A percentile compares a stretch with the other conserved stretches of the same genome.
phyloP scores from a whole-genome alignment of 345 rosid genomes.

The Xanthoceras sorbifolium region DNA sequence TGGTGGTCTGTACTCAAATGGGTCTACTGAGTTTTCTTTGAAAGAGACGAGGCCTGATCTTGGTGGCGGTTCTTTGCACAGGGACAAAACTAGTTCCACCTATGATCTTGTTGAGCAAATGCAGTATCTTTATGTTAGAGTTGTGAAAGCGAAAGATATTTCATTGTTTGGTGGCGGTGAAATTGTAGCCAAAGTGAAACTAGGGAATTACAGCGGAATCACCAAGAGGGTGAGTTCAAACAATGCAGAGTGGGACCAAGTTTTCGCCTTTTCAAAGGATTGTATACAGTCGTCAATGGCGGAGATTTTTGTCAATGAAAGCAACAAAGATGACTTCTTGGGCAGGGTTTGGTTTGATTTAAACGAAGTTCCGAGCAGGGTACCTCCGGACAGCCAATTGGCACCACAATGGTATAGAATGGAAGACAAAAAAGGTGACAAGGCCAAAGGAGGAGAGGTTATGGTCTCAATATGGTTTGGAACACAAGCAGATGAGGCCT shows the following conservation, averaged over 20 bases:
- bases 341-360: constrained; percentile 72
- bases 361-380: constrained; percentile 62
- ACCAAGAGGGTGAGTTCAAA: constrained; percentile 50
- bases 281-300: constrained; percentile 71
- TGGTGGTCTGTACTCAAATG: constrained; percentile 37
- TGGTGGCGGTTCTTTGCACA: constrained; percentile 57
- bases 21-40: constrained; percentile 54
- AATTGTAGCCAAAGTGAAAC: constrained; percentile 57
- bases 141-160: constrained; percentile 55
- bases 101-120: constrained; percentile 84
- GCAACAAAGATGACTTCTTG: constrained; percentile 54
- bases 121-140: constrained; percentile 70
- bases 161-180: constrained; percentile 47
- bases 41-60: constrained; percentile 76
- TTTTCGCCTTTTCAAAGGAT: constrained; percentile 77
- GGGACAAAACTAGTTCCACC: constrained; percentile 65
- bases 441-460: constrained; percentile 47
- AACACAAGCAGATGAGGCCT: constrained; percentile 78
- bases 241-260: constrained; percentile 62
- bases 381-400: constrained; percentile 73
- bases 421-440: constrained; percentile 59
- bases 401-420: constrained; percentile 77
- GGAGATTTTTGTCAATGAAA: constrained; percentile 65
- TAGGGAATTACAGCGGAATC: constrained; percentile 69
- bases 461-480: constrained; percentile 83